Percentiles rank a stretch among this genome's conserved stretches.
Evolutionary conservation across 2,329 filamentous ascomycete species (phyloP).

Genomic region (Chrysoporthe austroafricana): DNA sequence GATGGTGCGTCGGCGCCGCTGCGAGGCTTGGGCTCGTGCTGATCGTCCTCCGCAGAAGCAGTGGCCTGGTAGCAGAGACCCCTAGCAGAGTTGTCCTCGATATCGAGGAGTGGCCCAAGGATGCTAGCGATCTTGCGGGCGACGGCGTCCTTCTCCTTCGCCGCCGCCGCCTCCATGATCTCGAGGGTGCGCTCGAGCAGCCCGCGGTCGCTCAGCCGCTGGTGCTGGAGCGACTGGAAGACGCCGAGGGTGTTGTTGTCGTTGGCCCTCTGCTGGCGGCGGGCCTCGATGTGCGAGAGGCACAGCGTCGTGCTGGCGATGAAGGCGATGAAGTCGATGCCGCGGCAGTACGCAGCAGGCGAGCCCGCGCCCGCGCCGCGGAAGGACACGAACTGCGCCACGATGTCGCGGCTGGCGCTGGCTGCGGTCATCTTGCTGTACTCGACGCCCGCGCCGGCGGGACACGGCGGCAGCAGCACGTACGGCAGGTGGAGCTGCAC

Average conservation of each 20-base stretch:
- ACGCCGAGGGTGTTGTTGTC: conserved; percentile 17
- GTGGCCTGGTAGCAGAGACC: conserved; percentile 36
- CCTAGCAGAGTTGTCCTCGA: conserved; percentile 42
- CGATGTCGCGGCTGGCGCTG: conserved; percentile 47
- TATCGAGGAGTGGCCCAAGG: conserved; percentile 41
- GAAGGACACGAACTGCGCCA: conserved; percentile 45
- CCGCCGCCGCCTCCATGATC: conserved; percentile 38
- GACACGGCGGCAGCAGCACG: conserved; percentile 39
- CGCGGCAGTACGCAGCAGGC: conserved; percentile 43
- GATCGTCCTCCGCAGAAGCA: conserved; percentile 29
- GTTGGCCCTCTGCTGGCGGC: conserved; percentile 29
- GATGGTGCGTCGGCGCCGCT: conserved; percentile 31
- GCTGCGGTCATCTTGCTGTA: conserved; percentile 46
- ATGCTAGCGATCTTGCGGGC: conserved; percentile 38
- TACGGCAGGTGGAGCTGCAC: conserved; percentile 51
- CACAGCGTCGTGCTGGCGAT: conserved; percentile 45
- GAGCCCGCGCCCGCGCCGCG: conserved; percentile 34
- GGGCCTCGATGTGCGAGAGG: conserved; percentile 45
- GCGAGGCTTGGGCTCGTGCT: conserved; percentile 32
- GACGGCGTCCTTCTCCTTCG: conserved; percentile 35
- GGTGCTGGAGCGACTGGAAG: conserved; percentile 43
- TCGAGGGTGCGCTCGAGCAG: conserved; percentile 44
- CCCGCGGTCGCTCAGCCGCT: conserved; percentile 46
- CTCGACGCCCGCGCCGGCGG: conserved; percentile 37
- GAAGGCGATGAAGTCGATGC: conserved; percentile 47